Percentiles rank a stretch among this genome's conserved stretches.
phyloP scores from a whole-genome alignment of 371 early-diverging fungal genomes.

The Fennellomyces sp. region DNA sequence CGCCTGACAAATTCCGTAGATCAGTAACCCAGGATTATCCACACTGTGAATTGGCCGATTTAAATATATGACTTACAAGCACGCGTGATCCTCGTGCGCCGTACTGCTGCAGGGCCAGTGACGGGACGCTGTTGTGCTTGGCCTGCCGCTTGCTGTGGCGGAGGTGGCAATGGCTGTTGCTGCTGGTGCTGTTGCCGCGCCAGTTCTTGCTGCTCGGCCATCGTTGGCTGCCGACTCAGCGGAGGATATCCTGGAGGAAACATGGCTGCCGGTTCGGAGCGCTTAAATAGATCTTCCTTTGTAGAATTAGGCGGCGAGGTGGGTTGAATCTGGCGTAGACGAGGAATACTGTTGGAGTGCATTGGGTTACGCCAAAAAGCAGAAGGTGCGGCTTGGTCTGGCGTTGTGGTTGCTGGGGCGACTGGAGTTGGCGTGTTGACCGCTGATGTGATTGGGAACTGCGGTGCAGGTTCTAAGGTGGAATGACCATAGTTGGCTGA shows the following conservation, averaged over 20 bases:
- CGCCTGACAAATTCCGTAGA: constrained; percentile 24
- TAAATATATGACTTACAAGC: constrained; percentile 5
- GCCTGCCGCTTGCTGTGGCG: neutral
- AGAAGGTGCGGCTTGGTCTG: constrained; percentile 2
- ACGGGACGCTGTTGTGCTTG: neutral
- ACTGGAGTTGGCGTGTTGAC: neutral
- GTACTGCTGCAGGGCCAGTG: neutral
- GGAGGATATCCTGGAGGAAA: constrained; percentile 2
- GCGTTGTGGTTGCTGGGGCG: neutral
- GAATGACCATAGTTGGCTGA: neutral
- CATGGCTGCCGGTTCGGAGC: constrained; percentile 3
- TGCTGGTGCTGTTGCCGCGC: neutral
- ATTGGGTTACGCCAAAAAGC: constrained; percentile 12
- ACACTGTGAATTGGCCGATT: no score
- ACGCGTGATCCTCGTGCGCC: constrained; percentile 9
- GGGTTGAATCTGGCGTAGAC: neutral
- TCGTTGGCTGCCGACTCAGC: neutral
- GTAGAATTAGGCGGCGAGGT: constrained; percentile 2
- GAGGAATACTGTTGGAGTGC: neutral
- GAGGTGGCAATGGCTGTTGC: neutral
- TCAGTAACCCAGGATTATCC: no score
- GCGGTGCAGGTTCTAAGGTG: neutral
- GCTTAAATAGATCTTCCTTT: constrained; percentile 9
- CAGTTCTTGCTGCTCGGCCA: neutral
- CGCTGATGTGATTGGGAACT: neutral